phyloP scores from a whole-genome alignment of 345 rosid genomes.

The Citrus sinensis region DNA sequence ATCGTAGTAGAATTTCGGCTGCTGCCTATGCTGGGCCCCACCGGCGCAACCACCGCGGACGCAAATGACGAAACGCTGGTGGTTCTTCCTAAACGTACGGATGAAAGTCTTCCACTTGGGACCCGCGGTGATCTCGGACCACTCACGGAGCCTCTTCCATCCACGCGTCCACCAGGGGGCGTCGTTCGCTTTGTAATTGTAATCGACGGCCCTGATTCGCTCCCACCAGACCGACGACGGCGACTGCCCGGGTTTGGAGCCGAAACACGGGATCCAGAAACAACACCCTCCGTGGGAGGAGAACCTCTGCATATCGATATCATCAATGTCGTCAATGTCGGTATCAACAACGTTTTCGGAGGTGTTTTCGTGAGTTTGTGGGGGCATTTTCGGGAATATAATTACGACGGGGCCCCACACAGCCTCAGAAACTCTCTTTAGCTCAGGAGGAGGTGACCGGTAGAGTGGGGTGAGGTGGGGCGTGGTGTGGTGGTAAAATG shows the following conservation, averaged over 20 bases:
- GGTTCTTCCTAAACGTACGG: slow-evolving; percentile 34
- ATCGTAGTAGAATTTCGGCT: slow-evolving; percentile 58
- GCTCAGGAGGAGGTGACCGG: not conserved
- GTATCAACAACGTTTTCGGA: slow-evolving; percentile 12
- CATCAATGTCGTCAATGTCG: slow-evolving; percentile 22
- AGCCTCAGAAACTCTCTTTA: not conserved
- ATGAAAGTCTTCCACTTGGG: slow-evolving; percentile 55
- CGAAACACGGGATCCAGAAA: slow-evolving; percentile 32
- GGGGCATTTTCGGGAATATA: slow-evolving; percentile 14
- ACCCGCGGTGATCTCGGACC: slow-evolving; percentile 50
- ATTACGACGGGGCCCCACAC: no score
- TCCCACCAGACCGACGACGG: slow-evolving; percentile 41
- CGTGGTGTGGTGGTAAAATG: no score
- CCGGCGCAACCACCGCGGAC: slow-evolving; percentile 8
- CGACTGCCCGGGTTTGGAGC: slow-evolving; percentile 13
- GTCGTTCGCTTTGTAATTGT: not conserved
- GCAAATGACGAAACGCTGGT: slow-evolving; percentile 19
- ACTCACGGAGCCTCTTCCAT: slow-evolving; percentile 44
- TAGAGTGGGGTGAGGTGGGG: not conserved
- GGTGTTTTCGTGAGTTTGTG: slow-evolving; percentile 6
- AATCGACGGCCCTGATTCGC: slow-evolving; percentile 29
- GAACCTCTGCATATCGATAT: slow-evolving; percentile 1
- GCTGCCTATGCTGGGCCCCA: slow-evolving; percentile 8
- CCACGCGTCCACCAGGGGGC: slow-evolving; percentile 42
- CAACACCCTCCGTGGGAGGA: slow-evolving; percentile 38